A percentile compares a stretch with the other conserved stretches of the same genome.
Evolutionary conservation across 495 filamentous ascomycete species (phyloP).

Genomic region (Glonium stellatum): DNA sequence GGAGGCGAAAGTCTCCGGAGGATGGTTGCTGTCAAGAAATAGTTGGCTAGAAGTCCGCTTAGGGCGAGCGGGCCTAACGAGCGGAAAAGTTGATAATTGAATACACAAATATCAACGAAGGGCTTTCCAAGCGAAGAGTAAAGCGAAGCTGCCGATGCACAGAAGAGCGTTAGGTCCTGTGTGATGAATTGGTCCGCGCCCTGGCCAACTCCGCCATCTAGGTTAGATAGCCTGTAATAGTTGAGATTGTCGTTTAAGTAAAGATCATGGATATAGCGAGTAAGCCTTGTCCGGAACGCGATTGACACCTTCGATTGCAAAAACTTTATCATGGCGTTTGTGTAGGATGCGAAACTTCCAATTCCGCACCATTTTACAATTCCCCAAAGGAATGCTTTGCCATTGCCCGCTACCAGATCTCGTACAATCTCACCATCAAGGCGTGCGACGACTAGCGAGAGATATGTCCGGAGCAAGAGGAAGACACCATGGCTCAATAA

Average conservation of each 20-base stretch:
- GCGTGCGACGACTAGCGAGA: conserved; percentile 85
- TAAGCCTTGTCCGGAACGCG: conserved; percentile 91
- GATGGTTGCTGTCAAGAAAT: conserved; percentile 84
- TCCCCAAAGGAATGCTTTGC: conserved; percentile 79
- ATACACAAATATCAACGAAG: conserved; percentile 88
- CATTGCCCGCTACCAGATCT: conserved; percentile 91
- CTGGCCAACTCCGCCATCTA: conserved; percentile 88
- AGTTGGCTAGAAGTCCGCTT: conserved; percentile 79
- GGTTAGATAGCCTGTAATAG: conserved; percentile 91
- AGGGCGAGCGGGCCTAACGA: conserved; percentile 86
- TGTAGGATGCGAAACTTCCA: conserved; percentile 74
- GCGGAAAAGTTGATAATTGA: conserved; percentile 93
- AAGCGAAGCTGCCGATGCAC: conserved; percentile 80
- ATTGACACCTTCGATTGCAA: conserved; percentile 97
- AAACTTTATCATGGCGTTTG: conserved; percentile 97
- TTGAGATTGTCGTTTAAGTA: conserved; percentile 90
- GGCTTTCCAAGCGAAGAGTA: conserved; percentile 97
- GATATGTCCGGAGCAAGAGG: conserved; percentile 83
- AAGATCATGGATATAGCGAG: conserved; percentile 94
- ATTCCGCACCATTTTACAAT: conserved; percentile 77
- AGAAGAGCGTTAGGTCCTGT: conserved; percentile 93
- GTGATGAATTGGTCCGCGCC: conserved; percentile 97
- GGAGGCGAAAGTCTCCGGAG: conserved; percentile 82
- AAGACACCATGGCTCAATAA: conserved; percentile 82
- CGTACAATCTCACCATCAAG: conserved; percentile 95